A percentile compares a stretch with the other conserved stretches of the same genome.
These are phyloP conservation scores for Isabelozyma rhagii DNA, from an alignment of 805 yeast genomes.

Conservation along the genomic window DNA sequence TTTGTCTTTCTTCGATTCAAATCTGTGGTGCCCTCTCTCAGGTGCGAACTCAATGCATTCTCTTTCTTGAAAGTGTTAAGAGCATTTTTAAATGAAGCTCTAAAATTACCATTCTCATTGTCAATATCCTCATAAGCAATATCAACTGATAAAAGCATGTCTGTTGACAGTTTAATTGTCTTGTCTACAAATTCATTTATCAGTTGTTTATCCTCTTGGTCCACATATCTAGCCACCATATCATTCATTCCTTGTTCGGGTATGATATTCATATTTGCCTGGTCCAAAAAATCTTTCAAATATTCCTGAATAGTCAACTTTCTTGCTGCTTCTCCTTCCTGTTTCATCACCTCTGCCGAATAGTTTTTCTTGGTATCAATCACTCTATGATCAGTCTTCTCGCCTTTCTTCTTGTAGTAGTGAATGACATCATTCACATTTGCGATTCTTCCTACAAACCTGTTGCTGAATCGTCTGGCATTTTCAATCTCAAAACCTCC, in stretches of 20 bases:
- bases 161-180: slow-evolving; percentile 53
- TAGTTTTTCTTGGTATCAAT: slow-evolving; percentile 10
- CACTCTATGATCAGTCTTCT: background rate
- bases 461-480: slow-evolving; percentile 81
- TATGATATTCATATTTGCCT: slow-evolving; percentile 63
- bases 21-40: background rate
- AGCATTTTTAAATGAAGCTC: slow-evolving; percentile 40
- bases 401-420: slow-evolving; percentile 53
- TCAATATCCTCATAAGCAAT: slow-evolving; percentile 37
- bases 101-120: slow-evolving; percentile 22
- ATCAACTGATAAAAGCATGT: slow-evolving; percentile 43
- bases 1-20: too few relatives aligned
- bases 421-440: slow-evolving; percentile 84
- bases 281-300: slow-evolving; percentile 51
- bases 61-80: slow-evolving; percentile 36
- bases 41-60: background rate
- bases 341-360: slow-evolving; percentile 12
- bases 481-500: slow-evolving; percentile 93
- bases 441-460: slow-evolving; percentile 89
- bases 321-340: slow-evolving; percentile 10
- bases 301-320: slow-evolving; percentile 14
- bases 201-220: slow-evolving; percentile 77
- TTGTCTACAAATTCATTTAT: slow-evolving; percentile 59
- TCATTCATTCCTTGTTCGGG: slow-evolving; percentile 72
- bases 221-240: slow-evolving; percentile 70